These are phyloP conservation scores for Lepiota brunneoincarnata DNA, from an alignment of 768 basidiomycete genomes.

Conservation along the genomic window DNA sequence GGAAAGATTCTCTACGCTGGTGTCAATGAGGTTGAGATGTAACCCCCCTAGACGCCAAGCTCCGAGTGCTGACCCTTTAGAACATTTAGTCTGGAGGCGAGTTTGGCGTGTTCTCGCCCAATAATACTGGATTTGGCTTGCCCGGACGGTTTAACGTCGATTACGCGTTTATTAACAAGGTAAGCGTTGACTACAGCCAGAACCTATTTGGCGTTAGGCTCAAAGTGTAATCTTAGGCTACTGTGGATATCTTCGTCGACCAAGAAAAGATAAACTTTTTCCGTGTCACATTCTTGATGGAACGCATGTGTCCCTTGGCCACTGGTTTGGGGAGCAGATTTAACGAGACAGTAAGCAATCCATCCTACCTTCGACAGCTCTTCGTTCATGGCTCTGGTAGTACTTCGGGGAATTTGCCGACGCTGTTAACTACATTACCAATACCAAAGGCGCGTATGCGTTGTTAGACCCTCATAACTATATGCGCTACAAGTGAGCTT, in stretches of 20 bases:
- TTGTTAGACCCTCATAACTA: slow-evolving; percentile 46
- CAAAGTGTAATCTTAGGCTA: slow-evolving; percentile 25
- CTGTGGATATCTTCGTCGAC: slow-evolving; percentile 45
- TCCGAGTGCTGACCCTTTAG: neutral
- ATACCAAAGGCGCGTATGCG: slow-evolving; percentile 38
- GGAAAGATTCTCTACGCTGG: slow-evolving; percentile 42
- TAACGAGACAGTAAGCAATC: slow-evolving; percentile 39
- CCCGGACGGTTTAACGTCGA: slow-evolving; percentile 42
- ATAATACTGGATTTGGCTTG: slow-evolving; percentile 35
- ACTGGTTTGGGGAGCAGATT: slow-evolving; percentile 39
- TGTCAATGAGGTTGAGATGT: slow-evolving; percentile 36
- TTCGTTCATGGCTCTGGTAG: slow-evolving; percentile 17
- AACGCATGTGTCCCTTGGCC: slow-evolving; percentile 38
- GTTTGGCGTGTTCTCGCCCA: slow-evolving; percentile 39
- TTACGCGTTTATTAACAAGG: slow-evolving; percentile 48
- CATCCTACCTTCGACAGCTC: neutral
- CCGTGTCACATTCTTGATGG: slow-evolving; percentile 48
- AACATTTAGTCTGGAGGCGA: slow-evolving; percentile 40
- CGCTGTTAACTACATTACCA: slow-evolving; percentile 41
- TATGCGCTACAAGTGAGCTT: slow-evolving; percentile 44
- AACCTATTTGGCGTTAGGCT: neutral
- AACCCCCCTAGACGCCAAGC: neutral
- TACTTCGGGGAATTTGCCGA: slow-evolving; percentile 42
- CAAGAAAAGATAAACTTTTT: slow-evolving; percentile 48
- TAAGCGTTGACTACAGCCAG: slow-evolving; percentile 7